Evolutionary conservation across 2,329 filamentous ascomycete species (phyloP).

Genomic region (Lomentospora prolificans): DNA sequence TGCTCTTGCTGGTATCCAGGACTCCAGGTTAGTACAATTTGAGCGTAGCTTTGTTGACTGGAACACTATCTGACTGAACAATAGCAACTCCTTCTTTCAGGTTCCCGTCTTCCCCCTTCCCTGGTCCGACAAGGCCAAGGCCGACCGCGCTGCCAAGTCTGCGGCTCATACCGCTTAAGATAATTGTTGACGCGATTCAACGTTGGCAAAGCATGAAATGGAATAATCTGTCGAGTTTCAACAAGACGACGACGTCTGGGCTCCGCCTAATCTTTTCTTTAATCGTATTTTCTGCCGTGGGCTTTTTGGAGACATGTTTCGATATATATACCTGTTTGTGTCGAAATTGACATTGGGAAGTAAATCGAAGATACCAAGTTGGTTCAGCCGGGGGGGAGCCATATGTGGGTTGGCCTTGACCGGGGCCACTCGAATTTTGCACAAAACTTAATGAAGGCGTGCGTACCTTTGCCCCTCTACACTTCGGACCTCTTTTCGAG

Average conservation of each 20-base stretch:
- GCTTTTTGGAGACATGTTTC: neutral
- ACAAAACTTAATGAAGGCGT: neutral
- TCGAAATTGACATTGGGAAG: neutral
- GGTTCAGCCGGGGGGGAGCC: neutral
- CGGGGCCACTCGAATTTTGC: neutral
- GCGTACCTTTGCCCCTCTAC: neutral
- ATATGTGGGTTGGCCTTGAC: neutral
- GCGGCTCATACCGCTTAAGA: conserved; percentile 2
- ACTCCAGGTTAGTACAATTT: conserved; percentile 53
- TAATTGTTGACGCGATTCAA: neutral
- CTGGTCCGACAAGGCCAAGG: conserved; percentile 62
- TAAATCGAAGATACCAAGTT: neutral
- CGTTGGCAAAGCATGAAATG: neutral
- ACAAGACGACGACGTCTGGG: neutral
- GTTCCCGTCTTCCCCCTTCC: conserved; percentile 91
- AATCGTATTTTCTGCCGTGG: neutral
- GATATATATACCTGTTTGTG: neutral
- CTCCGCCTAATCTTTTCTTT: neutral
- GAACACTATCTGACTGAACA: neutral
- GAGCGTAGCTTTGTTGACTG: no score
- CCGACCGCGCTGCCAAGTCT: conserved; percentile 23
- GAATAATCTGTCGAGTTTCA: neutral
- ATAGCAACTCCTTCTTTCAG: conserved; percentile 78
- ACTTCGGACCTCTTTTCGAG: neutral
- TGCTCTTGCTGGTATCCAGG: conserved; percentile 71